Conservation (phyloP, 768 basidiomycete genomes). For the Suillus alpinus region DNA sequence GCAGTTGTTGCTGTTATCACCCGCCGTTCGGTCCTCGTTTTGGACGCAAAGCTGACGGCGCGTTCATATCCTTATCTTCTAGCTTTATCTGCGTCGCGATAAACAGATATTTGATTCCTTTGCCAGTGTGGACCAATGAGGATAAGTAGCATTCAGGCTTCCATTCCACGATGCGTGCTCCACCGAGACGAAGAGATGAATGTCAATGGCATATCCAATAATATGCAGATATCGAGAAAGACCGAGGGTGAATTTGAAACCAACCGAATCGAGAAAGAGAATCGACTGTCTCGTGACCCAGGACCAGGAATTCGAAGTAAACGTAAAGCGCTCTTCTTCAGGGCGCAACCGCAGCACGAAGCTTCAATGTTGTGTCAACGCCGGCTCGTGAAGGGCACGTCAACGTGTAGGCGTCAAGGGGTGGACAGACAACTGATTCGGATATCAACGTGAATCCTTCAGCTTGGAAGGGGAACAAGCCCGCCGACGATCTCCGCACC, state of each 20-base stretch:
- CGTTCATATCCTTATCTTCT: constrained; percentile 1
- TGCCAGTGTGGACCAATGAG: background rate
- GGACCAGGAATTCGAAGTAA: background rate
- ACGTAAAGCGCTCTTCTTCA: background rate
- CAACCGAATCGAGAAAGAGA: background rate
- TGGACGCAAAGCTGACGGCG: background rate
- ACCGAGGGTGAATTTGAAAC: background rate
- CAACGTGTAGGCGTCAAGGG: background rate
- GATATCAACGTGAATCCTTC: background rate
- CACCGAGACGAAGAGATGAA: background rate
- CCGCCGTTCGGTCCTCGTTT: background rate
- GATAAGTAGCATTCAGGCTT: background rate
- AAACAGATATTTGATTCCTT: background rate
- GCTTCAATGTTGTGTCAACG: background rate
- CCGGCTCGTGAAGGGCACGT: background rate
- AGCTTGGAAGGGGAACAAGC: background rate
- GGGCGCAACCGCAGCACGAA: too few relatives aligned
- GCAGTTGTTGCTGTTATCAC: background rate
- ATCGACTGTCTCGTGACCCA: background rate
- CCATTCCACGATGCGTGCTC: background rate
- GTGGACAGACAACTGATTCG: background rate
- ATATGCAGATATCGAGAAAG: background rate
- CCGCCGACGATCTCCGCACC: background rate
- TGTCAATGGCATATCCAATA: background rate
- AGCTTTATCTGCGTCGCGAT: background rate